Conservation (phyloP, 179 eudicot genomes). For the Silene noctiflora region DNA sequence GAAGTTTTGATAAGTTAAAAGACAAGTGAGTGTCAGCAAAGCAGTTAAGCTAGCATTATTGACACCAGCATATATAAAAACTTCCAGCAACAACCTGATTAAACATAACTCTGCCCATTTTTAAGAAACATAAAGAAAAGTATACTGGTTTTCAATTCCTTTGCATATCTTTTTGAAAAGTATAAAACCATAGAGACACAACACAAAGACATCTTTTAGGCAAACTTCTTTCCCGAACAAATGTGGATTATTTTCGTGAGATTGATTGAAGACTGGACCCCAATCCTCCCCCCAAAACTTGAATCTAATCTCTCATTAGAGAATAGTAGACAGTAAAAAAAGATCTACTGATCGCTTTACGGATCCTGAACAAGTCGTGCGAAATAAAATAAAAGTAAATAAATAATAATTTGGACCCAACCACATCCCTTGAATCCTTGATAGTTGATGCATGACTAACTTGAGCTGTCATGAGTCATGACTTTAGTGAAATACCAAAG, state of each 20-base stretch:
- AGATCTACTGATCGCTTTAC: not conserved
- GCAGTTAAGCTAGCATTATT: constrained; percentile 4
- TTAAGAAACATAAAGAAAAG: not conserved
- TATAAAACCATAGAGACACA: not conserved
- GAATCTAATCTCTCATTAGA: not conserved
- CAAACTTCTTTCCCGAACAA: not conserved
- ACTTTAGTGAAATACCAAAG: not conserved
- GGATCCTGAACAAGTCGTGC: not conserved
- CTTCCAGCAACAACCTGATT: not conserved
- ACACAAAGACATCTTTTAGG: not conserved
- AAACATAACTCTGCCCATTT: not conserved
- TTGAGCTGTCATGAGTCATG: not conserved
- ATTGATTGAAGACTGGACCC: not conserved
- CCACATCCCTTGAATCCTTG: not conserved
- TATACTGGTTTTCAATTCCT: constrained; percentile 4
- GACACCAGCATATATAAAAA: constrained; percentile 2
- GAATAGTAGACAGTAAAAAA: not conserved
- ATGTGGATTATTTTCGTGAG: not conserved
- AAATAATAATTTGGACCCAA: not conserved
- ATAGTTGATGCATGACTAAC: not conserved
- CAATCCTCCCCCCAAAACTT: not conserved
- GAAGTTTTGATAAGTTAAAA: not conserved
- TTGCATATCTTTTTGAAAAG: not conserved
- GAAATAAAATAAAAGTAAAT: too few relatives aligned
- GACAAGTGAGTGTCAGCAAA: constrained; percentile 3